Evolutionary conservation across 495 filamentous ascomycete genomes (phyloP).

Genomic region (Patellaria atrata): DNA sequence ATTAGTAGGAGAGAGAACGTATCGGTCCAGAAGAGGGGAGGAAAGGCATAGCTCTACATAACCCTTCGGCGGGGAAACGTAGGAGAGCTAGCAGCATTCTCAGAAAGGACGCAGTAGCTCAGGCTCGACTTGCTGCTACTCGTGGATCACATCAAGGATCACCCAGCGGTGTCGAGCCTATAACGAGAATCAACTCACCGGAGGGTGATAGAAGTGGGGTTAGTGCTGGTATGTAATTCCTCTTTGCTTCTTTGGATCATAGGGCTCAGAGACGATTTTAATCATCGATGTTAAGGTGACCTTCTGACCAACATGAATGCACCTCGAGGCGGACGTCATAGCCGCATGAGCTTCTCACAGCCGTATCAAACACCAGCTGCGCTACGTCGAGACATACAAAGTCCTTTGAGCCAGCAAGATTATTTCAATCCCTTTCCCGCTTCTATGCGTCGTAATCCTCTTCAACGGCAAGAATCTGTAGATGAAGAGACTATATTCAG

Average conservation of each 20-base stretch:
- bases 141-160: slow-evolving; percentile 12
- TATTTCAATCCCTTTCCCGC: slow-evolving; percentile 31
- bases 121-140: slow-evolving; percentile 27
- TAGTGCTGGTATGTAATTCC: slow-evolving; percentile 18
- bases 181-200: slow-evolving; percentile 1
- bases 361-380: slow-evolving; percentile 24
- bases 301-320: slow-evolving; percentile 67
- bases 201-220: slow-evolving; percentile 16
- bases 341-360: slow-evolving; percentile 27
- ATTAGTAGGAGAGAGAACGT: slow-evolving; percentile 53
- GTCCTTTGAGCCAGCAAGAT: slow-evolving; percentile 42
- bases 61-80: slow-evolving; percentile 50
- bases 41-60: slow-evolving; percentile 94
- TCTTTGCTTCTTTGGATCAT: not conserved
- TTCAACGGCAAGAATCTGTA: slow-evolving; percentile 57
- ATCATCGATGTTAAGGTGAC: too few species aligned
- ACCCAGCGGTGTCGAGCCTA: slow-evolving; percentile 23
- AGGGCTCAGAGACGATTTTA: not conserved
- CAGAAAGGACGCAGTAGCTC: slow-evolving; percentile 67
- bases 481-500: slow-evolving; percentile 79
- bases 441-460: slow-evolving; percentile 33
- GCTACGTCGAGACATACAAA: slow-evolving; percentile 23
- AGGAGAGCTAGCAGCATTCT: slow-evolving; percentile 58
- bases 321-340: slow-evolving; percentile 38
- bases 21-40: slow-evolving; percentile 68